Percentiles rank a stretch among this genome's conserved stretches.
Conservation (phyloP, 129 eudicot species). For the Silybum marianum region DNA sequence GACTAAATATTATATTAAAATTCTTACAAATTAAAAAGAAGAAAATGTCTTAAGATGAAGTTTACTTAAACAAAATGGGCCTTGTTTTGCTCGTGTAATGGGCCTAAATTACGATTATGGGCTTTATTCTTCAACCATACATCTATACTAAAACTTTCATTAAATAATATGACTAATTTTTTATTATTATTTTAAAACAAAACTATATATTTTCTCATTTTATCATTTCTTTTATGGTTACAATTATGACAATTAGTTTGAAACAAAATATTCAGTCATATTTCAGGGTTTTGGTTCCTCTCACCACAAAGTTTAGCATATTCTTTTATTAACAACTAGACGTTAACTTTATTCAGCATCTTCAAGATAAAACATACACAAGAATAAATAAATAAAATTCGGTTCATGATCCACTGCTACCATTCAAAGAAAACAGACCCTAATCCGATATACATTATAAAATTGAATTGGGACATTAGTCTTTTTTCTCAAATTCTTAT, state of each 20-base stretch:
- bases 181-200: not conserved
- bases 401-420: not conserved
- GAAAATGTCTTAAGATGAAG: too few species aligned
- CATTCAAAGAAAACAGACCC: not conserved
- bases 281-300: not conserved
- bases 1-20: too few species aligned
- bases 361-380: not conserved
- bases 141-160: too few species aligned
- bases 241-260: not conserved
- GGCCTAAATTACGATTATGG: not conserved
- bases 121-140: not conserved
- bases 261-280: not conserved
- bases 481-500: not conserved
- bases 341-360: not conserved
- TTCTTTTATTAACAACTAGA: conserved; percentile 15
- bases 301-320: conserved; percentile 10
- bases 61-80: too few species aligned
- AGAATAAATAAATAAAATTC: not conserved
- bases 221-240: not conserved
- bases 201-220: too few species aligned
- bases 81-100: not conserved
- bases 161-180: not conserved
- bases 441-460: not conserved
- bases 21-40: not conserved
- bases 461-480: not conserved